Percentiles rank a stretch among this genome's conserved stretches.
phyloP scores from a whole-genome alignment of 2,329 filamentous ascomycete genomes.

The Pseudocercospora crystallina region DNA sequence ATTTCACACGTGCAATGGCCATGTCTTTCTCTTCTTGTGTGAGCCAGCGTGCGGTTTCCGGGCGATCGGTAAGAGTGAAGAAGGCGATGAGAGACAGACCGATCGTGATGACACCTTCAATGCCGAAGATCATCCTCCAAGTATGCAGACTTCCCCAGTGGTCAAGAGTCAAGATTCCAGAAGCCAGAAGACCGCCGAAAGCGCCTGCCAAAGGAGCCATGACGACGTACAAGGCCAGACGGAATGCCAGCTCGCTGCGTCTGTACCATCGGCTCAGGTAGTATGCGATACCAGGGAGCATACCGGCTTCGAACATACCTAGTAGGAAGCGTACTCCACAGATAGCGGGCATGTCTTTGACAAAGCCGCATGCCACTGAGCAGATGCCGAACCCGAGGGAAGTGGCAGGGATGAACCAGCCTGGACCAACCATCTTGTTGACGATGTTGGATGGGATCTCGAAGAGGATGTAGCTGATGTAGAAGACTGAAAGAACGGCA shows the following conservation, averaged over 20 bases:
- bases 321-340: slow-evolving; percentile 62
- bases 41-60: slow-evolving; percentile 67
- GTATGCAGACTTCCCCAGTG: slow-evolving; percentile 56
- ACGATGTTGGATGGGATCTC: slow-evolving; percentile 68
- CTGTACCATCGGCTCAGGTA: slow-evolving; percentile 72
- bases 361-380: slow-evolving; percentile 67
- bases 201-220: slow-evolving; percentile 70
- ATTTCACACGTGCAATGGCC: slow-evolving; percentile 66
- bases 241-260: slow-evolving; percentile 66
- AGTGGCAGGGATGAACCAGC: slow-evolving; percentile 67
- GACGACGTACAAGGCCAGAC: slow-evolving; percentile 67
- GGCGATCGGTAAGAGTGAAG: slow-evolving; percentile 66
- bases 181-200: slow-evolving; percentile 65
- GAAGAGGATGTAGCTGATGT: slow-evolving; percentile 71
- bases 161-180: slow-evolving; percentile 62
- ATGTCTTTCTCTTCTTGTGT: slow-evolving; percentile 64
- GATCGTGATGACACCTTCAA: slow-evolving; percentile 67
- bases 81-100: slow-evolving; percentile 61
- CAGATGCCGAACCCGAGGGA: slow-evolving; percentile 62
- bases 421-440: slow-evolving; percentile 71
- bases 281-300: slow-evolving; percentile 73
- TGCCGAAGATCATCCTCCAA: slow-evolving; percentile 71
- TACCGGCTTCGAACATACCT: slow-evolving; percentile 67
- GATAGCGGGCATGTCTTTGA: slow-evolving; percentile 52
- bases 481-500: slow-evolving; percentile 65